Percentiles rank a stretch among this genome's conserved stretches.
Evolutionary conservation across 176 grass and related monocot species (phyloP).

Genomic region (Paspalum notatum): DNA sequence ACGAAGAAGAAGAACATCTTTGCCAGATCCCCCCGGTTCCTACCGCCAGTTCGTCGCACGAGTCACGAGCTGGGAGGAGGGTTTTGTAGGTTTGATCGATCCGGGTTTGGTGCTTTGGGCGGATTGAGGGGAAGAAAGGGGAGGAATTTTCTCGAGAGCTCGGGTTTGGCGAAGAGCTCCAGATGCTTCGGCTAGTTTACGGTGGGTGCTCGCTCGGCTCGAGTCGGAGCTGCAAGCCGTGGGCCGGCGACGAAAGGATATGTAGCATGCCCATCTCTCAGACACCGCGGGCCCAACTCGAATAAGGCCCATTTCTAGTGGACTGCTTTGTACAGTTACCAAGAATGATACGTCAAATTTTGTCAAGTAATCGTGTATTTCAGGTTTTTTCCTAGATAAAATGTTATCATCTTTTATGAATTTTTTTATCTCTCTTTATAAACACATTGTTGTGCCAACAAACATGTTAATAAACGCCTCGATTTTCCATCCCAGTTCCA

Average conservation of each 20-base stretch:
- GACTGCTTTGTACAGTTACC: no score
- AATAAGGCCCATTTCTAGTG: no score
- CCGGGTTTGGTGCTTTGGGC: background rate
- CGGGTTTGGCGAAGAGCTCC: conserved; percentile 20
- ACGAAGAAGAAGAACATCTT: conserved; percentile 93
- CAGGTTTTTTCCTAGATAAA: no score
- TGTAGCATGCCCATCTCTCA: no score
- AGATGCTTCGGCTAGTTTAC: background rate
- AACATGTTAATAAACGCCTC: no score
- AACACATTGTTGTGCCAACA: no score
- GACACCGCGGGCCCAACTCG: no score
- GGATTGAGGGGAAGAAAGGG: background rate
- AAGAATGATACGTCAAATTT: no score
- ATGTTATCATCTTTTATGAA: no score
- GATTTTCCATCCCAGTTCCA: background rate
- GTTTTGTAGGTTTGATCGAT: conserved; percentile 33
- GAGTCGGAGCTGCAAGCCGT: background rate
- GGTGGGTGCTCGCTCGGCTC: background rate
- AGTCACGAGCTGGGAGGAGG: background rate
- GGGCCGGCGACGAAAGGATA: no score
- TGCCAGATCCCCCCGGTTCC: background rate
- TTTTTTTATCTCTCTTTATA: no score
- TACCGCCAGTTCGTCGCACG: background rate
- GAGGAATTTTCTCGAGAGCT: conserved; percentile 31
- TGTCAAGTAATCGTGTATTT: no score